phyloP scores from a whole-genome alignment of 2,329 filamentous ascomycete genomes.

The Fusarium neocosmosporiellum region DNA sequence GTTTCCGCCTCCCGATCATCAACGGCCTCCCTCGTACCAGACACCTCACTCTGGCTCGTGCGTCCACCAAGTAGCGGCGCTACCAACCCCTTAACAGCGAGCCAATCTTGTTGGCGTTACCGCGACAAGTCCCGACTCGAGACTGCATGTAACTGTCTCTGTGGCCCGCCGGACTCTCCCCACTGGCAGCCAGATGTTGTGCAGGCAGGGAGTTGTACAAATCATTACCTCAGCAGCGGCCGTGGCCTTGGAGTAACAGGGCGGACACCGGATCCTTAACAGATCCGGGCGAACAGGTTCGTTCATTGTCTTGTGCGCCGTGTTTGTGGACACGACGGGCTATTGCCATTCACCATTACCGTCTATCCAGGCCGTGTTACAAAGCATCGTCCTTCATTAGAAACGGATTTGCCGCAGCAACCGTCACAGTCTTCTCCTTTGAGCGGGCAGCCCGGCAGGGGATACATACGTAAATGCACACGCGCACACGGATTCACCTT shows the following conservation, averaged over 20 bases:
- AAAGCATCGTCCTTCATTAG: background rate
- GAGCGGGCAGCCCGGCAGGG: background rate
- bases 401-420: background rate
- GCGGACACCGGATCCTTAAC: slow-evolving; percentile 27
- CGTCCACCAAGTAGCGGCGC: slow-evolving; percentile 34
- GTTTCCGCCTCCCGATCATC: background rate
- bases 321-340: slow-evolving; percentile 11
- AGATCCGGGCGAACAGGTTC: slow-evolving; percentile 22
- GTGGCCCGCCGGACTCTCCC: slow-evolving; percentile 27
- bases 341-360: background rate
- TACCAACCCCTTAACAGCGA: slow-evolving; percentile 42
- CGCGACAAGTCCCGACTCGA: slow-evolving; percentile 20
- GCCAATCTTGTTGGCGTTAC: slow-evolving; percentile 40
- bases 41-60: slow-evolving; percentile 34
- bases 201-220: slow-evolving; percentile 22
- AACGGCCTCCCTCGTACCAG: background rate
- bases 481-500: slow-evolving; percentile 6
- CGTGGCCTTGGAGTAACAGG: too few species aligned
- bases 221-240: slow-evolving; percentile 36
- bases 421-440: background rate
- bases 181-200: slow-evolving; percentile 17
- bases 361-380: background rate
- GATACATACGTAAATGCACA: background rate
- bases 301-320: slow-evolving; percentile 11
- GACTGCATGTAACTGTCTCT: slow-evolving; percentile 36